These are phyloP conservation scores for Magnolia changhungtana DNA, from an alignment of 164 flowering plant species.

Conservation along the genomic window DNA sequence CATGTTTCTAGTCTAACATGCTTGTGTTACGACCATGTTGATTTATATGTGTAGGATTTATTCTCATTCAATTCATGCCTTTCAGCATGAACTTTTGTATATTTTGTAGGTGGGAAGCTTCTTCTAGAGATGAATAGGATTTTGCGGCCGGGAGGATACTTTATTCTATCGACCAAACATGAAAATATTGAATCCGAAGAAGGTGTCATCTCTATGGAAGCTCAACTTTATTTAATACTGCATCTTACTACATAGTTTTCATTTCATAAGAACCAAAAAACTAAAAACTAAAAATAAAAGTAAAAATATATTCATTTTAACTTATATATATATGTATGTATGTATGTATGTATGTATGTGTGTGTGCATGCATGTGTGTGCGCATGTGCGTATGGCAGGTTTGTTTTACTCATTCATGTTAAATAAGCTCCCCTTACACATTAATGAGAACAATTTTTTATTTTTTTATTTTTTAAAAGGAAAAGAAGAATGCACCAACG, in stretches of 20 bases:
- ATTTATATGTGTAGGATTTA: background rate
- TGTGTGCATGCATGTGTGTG: too few species aligned
- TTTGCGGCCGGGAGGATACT: constrained; percentile 92
- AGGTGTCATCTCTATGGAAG: constrained; percentile 38
- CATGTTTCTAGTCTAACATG: background rate
- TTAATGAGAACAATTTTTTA: too few species aligned
- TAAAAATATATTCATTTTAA: background rate
- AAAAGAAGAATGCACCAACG: too few species aligned
- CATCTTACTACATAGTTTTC: background rate
- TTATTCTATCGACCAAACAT: constrained; percentile 68
- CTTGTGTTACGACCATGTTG: background rate
- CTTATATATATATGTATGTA: background rate
- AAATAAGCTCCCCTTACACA: background rate
- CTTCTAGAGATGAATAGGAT: constrained; percentile 91
- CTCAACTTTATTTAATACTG: background rate
- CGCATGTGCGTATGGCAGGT: too few species aligned
- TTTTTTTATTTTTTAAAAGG: too few species aligned
- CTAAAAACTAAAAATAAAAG: background rate
- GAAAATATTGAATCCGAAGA: constrained; percentile 72
- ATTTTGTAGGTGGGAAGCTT: constrained; percentile 65
- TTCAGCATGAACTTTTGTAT: constrained; percentile 6
- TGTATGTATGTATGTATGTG: too few species aligned
- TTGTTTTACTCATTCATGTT: too few species aligned
- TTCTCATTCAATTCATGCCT: constrained; percentile 2
- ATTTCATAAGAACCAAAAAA: background rate